Evolutionary conservation across 2,329 filamentous ascomycete species (phyloP).

Genomic region (Pyrenophora seminiperda): DNA sequence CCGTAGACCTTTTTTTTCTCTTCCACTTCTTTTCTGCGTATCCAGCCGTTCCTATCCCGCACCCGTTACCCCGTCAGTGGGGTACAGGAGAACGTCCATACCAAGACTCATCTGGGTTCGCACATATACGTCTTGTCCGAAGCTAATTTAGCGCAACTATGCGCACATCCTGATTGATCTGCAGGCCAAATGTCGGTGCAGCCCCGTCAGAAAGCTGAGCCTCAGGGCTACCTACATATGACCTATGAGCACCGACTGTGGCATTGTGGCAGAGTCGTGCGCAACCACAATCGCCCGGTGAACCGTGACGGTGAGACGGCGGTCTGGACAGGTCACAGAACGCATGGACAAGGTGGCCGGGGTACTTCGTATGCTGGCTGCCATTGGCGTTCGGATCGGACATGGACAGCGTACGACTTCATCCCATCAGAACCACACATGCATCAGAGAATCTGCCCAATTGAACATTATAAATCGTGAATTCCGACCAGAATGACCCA

Average conservation of each 20-base stretch:
- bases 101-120: not conserved
- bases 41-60: no score
- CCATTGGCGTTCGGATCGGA: no score
- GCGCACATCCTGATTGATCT: constrained; percentile 6
- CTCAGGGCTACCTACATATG: no score
- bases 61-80: not conserved
- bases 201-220: not conserved
- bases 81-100: constrained; percentile 1
- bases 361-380: no score
- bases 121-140: not conserved
- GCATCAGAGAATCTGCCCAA: no score
- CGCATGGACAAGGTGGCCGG: no score
- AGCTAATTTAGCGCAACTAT: not conserved
- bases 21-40: not conserved
- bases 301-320: not conserved
- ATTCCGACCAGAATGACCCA: no score
- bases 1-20: constrained; percentile 2
- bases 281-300: not conserved
- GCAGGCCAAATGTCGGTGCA: constrained; percentile 5
- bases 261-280: constrained; percentile 1
- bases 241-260: constrained; percentile 1
- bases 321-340: no score
- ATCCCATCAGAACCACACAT: no score
- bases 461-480: no score
- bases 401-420: no score